Evolutionary conservation across 352 stramenopile species (phyloP), one percentile per base, ranked within the genome.

Genomic region (Pythium biforme): DNA sequence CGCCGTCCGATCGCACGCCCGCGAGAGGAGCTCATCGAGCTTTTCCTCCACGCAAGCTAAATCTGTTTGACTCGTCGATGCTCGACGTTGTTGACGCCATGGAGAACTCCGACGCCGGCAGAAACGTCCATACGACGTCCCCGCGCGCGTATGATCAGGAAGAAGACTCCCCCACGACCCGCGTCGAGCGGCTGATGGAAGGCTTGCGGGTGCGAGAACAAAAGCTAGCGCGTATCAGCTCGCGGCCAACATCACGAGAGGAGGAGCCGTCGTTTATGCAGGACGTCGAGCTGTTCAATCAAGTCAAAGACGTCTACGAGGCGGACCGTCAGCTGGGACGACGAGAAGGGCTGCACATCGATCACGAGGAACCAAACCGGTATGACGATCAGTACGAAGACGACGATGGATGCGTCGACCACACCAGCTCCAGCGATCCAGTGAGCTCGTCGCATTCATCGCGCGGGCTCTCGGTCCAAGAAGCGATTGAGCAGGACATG

Each of bases 41-140:
- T 8, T 7, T n/a, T n/a, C 34, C 17, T 26, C 33, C 41, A 34
- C 64, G 53, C 10, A 67, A 49, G 14, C 46, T 71, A 26, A 63
- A 54, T 34, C 25, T 86, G 51, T 82, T 79, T 46, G 77, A 86
- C 26, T 65, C 70, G 3, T 81, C 73, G 3, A 45, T 86, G 26
- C 73, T 83, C 33, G 77, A 82, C 25, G 66, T 79, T 9, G 68
- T 86, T 2, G 68, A 86, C 26, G 66, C 70, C 0, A 69, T 86
- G 19, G 77, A 86, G 54, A 26, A n/a, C 23, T 19, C 22, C 7
- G 22, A 26, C 11, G 3, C 23, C 14, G 19, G 29, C 22, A 11
- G 9, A 22, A 39, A 33, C 23, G 40, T 15, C 33, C 25, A 22
- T 7, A 14, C 10, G 47, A n/a, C 20, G 17, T 33, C n/a, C 8